A percentile compares a stretch with the other conserved stretches of the same genome.
Evolutionary conservation across 2,329 filamentous ascomycete genomes (phyloP).

Genomic region (Colletotrichum eremochloae): DNA sequence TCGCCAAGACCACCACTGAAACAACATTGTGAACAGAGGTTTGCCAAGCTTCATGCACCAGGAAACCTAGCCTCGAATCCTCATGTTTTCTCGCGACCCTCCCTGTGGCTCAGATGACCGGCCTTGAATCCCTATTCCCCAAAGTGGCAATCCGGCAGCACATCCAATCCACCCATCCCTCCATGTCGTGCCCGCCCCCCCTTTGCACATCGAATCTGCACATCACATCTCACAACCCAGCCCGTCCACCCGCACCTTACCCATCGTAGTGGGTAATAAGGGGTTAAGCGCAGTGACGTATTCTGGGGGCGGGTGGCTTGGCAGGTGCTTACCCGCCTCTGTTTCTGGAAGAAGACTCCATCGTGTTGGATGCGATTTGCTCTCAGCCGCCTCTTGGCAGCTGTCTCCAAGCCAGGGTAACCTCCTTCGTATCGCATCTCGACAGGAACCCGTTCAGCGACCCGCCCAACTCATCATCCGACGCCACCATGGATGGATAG

Average conservation of each 20-base stretch:
- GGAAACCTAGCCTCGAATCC: slow-evolving; percentile 30
- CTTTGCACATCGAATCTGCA: slow-evolving; percentile 3
- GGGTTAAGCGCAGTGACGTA: slow-evolving; percentile 22
- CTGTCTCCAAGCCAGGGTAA: neutral
- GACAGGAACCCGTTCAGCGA: neutral
- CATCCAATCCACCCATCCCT: neutral
- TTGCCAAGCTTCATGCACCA: slow-evolving; percentile 41
- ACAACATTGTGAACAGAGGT: slow-evolving; percentile 38
- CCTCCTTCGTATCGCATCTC: slow-evolving; percentile 1
- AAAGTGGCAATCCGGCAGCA: slow-evolving; percentile 24
- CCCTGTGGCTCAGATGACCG: neutral
- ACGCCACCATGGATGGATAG: slow-evolving; percentile 6
- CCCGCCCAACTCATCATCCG: slow-evolving; percentile 3
- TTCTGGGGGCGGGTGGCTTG: neutral
- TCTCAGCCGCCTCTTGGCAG: slow-evolving; percentile 30
- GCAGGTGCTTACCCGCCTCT: slow-evolving; percentile 20
- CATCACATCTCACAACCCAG: slow-evolving; percentile 26
- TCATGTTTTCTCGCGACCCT: neutral
- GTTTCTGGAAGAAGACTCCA: slow-evolving; percentile 18
- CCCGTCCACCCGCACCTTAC: slow-evolving; percentile 4
- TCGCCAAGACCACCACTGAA: slow-evolving; percentile 38
- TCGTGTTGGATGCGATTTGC: slow-evolving; percentile 37
- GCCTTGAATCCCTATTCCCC: slow-evolving; percentile 4
- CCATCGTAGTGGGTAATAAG: neutral
- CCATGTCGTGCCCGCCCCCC: slow-evolving; percentile 1